Percentiles rank a stretch among this genome's conserved stretches.
phyloP scores from a whole-genome alignment of 2,329 filamentous ascomycete genomes.

The Fusarium annulatum region DNA sequence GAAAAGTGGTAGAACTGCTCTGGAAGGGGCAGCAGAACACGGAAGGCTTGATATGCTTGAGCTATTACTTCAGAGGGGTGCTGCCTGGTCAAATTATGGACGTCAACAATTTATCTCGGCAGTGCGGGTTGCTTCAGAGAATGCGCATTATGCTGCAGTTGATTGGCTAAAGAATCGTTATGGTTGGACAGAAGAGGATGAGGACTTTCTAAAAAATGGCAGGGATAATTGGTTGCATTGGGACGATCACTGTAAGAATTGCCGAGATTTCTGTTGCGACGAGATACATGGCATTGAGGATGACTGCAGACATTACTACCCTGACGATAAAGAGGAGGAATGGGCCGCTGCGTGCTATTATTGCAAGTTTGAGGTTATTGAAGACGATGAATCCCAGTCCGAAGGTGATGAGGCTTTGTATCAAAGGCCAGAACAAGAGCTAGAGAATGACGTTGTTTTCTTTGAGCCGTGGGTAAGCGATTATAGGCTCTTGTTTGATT shows the following conservation, averaged over 20 bases:
- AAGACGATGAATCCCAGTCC: background rate
- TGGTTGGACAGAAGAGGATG: background rate
- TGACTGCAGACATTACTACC: background rate
- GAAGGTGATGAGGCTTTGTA: too few relatives aligned
- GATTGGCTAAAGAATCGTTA: background rate
- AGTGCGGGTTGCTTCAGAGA: background rate
- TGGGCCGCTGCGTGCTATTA: background rate
- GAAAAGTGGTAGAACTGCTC: background rate
- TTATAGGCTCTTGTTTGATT: background rate
- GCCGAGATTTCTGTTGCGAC: background rate
- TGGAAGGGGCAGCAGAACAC: slow-evolving; percentile 3
- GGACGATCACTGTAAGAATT: background rate
- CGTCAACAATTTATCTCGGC: background rate
- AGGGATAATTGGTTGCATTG: fast-evolving
- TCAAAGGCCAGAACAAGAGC: background rate
- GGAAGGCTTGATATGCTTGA: slow-evolving; percentile 11
- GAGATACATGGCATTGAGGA: background rate
- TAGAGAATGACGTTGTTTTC: background rate
- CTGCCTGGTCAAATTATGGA: background rate
- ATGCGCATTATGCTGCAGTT: background rate
- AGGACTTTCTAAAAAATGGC: background rate
- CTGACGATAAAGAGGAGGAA: background rate
- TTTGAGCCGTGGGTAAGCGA: background rate
- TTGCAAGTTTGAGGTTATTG: background rate
- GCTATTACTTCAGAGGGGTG: background rate